Conservation (phyloP, 2,329 filamentous ascomycete genomes). For the Penicillium vulpinum region DNA sequence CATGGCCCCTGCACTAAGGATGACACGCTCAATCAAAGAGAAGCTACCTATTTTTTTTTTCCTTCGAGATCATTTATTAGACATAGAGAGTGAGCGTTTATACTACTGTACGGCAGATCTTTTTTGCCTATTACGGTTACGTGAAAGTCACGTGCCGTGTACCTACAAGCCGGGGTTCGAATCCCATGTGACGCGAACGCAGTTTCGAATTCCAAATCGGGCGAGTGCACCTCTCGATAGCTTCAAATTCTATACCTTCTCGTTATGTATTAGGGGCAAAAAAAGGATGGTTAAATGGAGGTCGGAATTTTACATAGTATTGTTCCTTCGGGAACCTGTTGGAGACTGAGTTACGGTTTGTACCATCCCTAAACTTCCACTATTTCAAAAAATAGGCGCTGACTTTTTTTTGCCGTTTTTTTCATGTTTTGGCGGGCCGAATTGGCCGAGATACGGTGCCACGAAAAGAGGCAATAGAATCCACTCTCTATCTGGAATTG, state of each 20-base stretch:
- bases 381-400: not conserved
- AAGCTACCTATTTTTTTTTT: constrained; percentile 70
- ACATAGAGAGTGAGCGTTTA: not conserved
- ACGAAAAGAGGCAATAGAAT: too few species aligned
- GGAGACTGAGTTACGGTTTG: not conserved
- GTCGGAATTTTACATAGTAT: too few species aligned
- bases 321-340: too few species aligned
- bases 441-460: not conserved
- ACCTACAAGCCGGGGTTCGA: not conserved
- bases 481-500: not conserved
- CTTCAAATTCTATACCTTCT: not conserved
- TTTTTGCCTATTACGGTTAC: not conserved
- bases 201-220: not conserved
- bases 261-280: not conserved
- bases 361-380: not conserved
- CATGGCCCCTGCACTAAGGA: constrained; percentile 88
- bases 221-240: not conserved
- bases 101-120: too few species aligned
- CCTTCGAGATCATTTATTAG: constrained; percentile 15
- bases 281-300: not conserved
- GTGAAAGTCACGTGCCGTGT: not conserved
- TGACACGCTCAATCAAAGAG: constrained; percentile 87
- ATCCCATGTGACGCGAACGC: not conserved
- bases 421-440: not conserved
- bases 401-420: not conserved